Base-by-base conservation (phyloP, 139 green algal species). In the Coelastrella sp. region DNA sequence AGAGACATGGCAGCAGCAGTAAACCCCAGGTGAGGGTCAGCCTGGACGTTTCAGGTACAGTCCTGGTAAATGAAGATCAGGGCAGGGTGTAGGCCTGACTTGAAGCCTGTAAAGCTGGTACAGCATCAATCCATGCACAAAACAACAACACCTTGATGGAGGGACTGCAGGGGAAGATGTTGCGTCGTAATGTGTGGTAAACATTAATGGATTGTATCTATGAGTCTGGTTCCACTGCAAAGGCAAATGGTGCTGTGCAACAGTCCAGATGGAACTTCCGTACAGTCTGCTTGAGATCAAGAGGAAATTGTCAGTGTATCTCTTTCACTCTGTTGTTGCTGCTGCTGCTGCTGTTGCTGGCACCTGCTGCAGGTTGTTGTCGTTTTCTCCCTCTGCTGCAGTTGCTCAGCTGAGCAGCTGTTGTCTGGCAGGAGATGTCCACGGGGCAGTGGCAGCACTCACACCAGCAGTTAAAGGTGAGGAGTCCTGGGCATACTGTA, bases 311-410 rank as follows among this genome's bases (percentile, higher is more conserved):
- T 7, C 72, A 49, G n/a, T 49, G 4, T 9, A 70, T 59, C 1
- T 7, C 0, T 19, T 17, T 0, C 35, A 63, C 20, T n/a, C 14
- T 87, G 81, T 0, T 76, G 35, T 8, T 63, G 60, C 60, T 11
- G n/a, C 81, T 87, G 81, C 81, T 76, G 60, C 82, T 76, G 66
- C 65, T 80, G 60, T 17, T 49, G 4, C 8, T 66, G 66, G 66
- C 65, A 66, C 35, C 35, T 49, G 4, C 8, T 66, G 66, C 84
- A 88, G 84, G 84, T 57, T 88, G 66, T 57, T 88, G 84, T 88
- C 84, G 6, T 88, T 81, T 17, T 88, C 84, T 7, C 11, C 17
- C 8, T 15, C 35, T 70, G 84, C 20, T 19, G 84, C 68, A 20
- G 17, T n/a, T 19, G 10, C 11, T n/a, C 20, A 66, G 19, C 84